A percentile compares a stretch with the other conserved stretches of the same genome.
phyloP scores from a whole-genome alignment of 441 rosid species.

The Erodium moschatum region DNA sequence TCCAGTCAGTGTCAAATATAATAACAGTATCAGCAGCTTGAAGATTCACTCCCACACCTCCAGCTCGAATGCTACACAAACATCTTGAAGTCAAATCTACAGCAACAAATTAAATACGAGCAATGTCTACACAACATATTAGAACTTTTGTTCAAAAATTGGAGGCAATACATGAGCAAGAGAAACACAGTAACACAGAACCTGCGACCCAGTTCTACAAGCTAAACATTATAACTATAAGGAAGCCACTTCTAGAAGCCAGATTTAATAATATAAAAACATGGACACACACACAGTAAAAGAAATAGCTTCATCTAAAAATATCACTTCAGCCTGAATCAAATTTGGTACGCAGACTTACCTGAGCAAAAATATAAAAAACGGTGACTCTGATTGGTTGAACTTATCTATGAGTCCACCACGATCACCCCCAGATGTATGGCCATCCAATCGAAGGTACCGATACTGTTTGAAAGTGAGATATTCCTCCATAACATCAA shows the following conservation, averaged over 20 bases:
- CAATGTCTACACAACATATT: background rate
- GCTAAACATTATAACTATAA: constrained; percentile 2
- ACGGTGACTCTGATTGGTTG: constrained; percentile 62
- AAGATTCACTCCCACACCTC: constrained; percentile 95
- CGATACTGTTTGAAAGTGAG: constrained; percentile 58
- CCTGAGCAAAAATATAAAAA: constrained; percentile 87
- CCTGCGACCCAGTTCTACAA: background rate
- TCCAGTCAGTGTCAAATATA: constrained; percentile 94
- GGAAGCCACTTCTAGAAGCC: background rate
- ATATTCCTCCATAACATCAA: constrained; percentile 94
- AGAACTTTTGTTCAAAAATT: background rate
- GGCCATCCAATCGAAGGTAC: constrained; percentile 91
- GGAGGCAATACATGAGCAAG: background rate
- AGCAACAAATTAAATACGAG: constrained; percentile 20
- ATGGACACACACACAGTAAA: background rate
- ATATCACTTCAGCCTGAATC: background rate
- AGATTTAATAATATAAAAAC: background rate
- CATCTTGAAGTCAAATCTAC: constrained; percentile 22
- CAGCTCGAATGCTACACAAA: constrained; percentile 77
- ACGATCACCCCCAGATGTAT: constrained; percentile 86
- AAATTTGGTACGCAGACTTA: constrained; percentile 21
- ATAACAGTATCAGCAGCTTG: constrained; percentile 96
- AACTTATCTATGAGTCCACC: constrained; percentile 73
- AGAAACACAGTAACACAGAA: background rate
- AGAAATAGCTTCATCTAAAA: background rate